These are phyloP conservation scores for Tetrapyrgos nigripes DNA, from an alignment of 1,284 basidiomycete genomes.

Conservation along the genomic window DNA sequence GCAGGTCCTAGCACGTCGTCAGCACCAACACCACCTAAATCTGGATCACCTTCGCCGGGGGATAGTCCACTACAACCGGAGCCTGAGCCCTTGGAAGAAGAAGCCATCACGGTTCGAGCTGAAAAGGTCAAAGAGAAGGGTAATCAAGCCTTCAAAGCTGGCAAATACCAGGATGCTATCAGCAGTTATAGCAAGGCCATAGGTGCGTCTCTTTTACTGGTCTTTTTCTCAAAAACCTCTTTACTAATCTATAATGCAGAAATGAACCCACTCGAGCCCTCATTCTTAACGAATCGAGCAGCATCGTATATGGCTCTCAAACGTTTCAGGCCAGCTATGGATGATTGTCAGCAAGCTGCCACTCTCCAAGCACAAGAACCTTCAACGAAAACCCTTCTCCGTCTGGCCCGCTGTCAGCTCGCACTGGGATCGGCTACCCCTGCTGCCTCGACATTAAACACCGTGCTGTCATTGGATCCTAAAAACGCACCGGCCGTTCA, in stretches of 20 bases:
- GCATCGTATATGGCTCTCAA: constrained; percentile 87
- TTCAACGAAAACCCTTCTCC: constrained; percentile 74
- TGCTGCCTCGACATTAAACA: constrained; percentile 67
- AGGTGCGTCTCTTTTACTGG: constrained; percentile 39
- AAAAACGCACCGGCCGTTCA: constrained; percentile 61
- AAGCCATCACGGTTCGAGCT: constrained; percentile 45
- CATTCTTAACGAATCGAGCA: constrained; percentile 86
- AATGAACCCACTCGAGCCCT: constrained; percentile 70
- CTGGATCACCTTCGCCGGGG: constrained; percentile 10
- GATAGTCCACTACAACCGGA: constrained; percentile 25
- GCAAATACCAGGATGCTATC: constrained; percentile 73
- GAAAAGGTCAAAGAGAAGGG: constrained; percentile 77
- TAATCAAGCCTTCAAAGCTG: constrained; percentile 76
- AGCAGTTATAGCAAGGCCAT: constrained; percentile 84
- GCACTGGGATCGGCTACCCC: constrained; percentile 73
- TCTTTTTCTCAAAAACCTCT: neutral
- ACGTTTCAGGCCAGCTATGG: constrained; percentile 74
- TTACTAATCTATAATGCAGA: constrained; percentile 42
- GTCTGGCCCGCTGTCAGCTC: constrained; percentile 82
- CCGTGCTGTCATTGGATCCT: constrained; percentile 61
- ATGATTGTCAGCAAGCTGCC: constrained; percentile 81
- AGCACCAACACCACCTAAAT: constrained; percentile 3
- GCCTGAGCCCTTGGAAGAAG: constrained; percentile 25
- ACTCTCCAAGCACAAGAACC: constrained; percentile 64
- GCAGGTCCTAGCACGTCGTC: constrained; percentile 13